Evolutionary conservation across 2,329 filamentous ascomycete genomes (phyloP).

Genomic region (Microdochium paspali): DNA sequence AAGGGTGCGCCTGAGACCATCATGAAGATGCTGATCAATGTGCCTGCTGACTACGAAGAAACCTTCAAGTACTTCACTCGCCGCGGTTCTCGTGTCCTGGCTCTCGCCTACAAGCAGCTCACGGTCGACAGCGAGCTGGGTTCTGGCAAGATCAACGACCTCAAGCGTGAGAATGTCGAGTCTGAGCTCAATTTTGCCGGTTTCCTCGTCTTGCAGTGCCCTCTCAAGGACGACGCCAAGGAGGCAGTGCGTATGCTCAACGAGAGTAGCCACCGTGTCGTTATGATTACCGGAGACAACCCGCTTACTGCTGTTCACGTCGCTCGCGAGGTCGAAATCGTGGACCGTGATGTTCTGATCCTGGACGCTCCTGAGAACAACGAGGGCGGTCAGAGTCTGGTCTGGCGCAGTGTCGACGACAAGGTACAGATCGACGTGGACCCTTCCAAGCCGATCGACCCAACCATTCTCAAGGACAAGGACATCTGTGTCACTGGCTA

Average conservation of each 20-base stretch:
- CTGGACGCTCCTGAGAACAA: conserved; percentile 92
- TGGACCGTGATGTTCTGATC: conserved; percentile 90
- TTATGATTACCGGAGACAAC: conserved; percentile 99
- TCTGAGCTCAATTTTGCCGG: conserved; percentile 79
- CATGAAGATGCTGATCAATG: conserved; percentile 76
- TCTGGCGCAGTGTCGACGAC: conserved; percentile 95
- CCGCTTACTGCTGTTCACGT: conserved; percentile 94
- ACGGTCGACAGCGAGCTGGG: conserved; percentile 74
- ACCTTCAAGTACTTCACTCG: conserved; percentile 98
- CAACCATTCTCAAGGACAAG: conserved; percentile 71
- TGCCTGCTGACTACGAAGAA: conserved; percentile 87
- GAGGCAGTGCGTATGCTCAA: conserved; percentile 94
- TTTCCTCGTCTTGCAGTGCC: conserved; percentile 91
- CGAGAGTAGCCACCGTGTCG: conserved; percentile 94
- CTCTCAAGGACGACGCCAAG: conserved; percentile 92
- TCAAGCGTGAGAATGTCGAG: conserved; percentile 90
- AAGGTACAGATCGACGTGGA: conserved; percentile 80
- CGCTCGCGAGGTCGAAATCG: conserved; percentile 90
- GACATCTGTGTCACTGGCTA: conserved; percentile 96
- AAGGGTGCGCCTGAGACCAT: conserved; percentile 98
- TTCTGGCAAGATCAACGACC: conserved; percentile 77
- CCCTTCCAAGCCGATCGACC: conserved; percentile 69
- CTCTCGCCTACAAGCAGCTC: conserved; percentile 88
- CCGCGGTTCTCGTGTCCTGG: conserved; percentile 88
- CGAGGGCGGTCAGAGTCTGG: conserved; percentile 65